Percentiles rank a stretch among this genome's conserved stretches.
These are phyloP conservation scores for Pythium biforme DNA, from an alignment of 352 stramenopile species.

Conservation along the genomic window DNA sequence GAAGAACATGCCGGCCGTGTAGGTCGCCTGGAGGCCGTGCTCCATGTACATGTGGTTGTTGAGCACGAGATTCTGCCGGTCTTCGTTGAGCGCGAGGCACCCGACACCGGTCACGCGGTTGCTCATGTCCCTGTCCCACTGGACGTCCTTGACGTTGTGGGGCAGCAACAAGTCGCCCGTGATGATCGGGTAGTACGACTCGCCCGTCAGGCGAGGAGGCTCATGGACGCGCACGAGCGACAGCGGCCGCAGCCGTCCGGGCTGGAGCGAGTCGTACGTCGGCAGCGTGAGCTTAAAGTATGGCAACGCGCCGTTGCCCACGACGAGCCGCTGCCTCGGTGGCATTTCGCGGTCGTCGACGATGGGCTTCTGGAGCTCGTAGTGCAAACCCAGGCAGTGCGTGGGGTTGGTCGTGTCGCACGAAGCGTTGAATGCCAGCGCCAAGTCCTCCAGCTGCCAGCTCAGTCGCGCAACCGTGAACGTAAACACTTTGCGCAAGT, in stretches of 20 bases:
- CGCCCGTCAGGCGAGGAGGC: background rate
- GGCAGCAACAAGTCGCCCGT: constrained; percentile 2
- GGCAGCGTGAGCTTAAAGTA: background rate
- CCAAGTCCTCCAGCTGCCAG: constrained; percentile 15
- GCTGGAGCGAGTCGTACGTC: background rate
- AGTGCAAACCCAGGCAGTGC: background rate
- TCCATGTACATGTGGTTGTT: constrained; percentile 17
- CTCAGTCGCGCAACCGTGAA: constrained; percentile 20
- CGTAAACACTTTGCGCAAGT: constrained; percentile 23
- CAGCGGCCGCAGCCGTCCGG: background rate
- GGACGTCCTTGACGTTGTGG: constrained; percentile 4
- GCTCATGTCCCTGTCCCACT: constrained; percentile 4
- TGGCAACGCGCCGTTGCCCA: background rate
- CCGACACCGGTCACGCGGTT: background rate
- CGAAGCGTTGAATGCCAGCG: background rate
- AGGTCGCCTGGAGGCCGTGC: background rate
- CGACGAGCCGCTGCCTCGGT: background rate
- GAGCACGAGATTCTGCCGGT: background rate
- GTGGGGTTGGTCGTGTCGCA: background rate
- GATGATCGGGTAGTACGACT: background rate
- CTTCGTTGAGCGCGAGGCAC: constrained; percentile 4
- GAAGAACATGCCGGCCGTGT: constrained; percentile 11
- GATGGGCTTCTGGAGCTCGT: background rate
- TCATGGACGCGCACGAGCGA: constrained; percentile 8
- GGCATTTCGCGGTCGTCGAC: background rate